Conservation (phyloP, 495 filamentous ascomycete species). For the Aspergillus ostianus region DNA sequence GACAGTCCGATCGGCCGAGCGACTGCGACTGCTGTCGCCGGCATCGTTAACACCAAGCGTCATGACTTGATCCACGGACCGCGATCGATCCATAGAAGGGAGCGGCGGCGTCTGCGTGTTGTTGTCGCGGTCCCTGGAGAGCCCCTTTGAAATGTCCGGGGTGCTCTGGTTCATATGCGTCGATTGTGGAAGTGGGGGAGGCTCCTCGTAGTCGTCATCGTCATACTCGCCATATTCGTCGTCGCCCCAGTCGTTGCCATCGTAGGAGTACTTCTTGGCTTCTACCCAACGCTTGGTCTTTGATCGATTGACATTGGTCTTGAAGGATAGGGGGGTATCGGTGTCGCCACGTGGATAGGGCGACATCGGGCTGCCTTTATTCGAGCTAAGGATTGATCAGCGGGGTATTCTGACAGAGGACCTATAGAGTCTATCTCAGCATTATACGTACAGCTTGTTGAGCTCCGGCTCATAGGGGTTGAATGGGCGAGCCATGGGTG, state of each 20-base stretch:
- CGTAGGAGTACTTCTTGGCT: constrained; percentile 83
- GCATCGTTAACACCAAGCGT: constrained; percentile 14
- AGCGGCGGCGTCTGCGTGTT: constrained; percentile 20
- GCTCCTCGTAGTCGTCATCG: constrained; percentile 39
- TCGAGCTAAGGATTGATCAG: constrained; percentile 17
- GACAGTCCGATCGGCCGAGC: constrained; percentile 34
- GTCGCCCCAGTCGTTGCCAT: constrained; percentile 91
- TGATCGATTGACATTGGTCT: constrained; percentile 80
- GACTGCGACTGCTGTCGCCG: constrained; percentile 45
- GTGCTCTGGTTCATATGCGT: constrained; percentile 36
- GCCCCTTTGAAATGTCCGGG: constrained; percentile 16
- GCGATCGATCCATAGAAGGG: constrained; percentile 40
- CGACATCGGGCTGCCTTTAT: constrained; percentile 29
- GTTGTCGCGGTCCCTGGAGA: constrained; percentile 2
- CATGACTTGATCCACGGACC: constrained; percentile 28
- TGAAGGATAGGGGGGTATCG: constrained; percentile 56
- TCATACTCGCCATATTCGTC: constrained; percentile 79
- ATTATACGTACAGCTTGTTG: constrained; percentile 24
- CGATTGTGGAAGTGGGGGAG: constrained; percentile 45
- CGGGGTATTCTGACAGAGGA: background rate
- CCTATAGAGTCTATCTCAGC: background rate
- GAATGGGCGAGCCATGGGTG: constrained; percentile 19
- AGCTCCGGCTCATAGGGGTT: constrained; percentile 27
- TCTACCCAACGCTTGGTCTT: constrained; percentile 96
- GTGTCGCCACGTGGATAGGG: constrained; percentile 27